Evolutionary conservation across 1,284 basidiomycete species (phyloP).

Genomic region (Trichosporon sp.): DNA sequence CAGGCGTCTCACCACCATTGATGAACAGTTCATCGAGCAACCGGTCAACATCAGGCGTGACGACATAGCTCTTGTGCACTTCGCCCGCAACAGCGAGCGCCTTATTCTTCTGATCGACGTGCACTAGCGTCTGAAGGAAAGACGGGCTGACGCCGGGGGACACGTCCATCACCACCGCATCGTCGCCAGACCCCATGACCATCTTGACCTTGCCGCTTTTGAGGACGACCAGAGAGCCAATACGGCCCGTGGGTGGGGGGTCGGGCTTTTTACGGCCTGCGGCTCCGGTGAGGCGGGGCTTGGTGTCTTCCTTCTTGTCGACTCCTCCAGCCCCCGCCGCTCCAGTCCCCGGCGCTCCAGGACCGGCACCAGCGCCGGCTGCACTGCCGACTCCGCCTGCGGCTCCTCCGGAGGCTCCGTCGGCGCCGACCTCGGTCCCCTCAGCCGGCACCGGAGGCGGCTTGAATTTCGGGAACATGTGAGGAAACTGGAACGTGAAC

Average conservation of each 20-base stretch:
- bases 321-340: too few relatives aligned
- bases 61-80: slow-evolving; percentile 75
- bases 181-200: slow-evolving; percentile 70
- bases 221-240: slow-evolving; percentile 76
- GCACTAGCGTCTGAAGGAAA: slow-evolving; percentile 81
- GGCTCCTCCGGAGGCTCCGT: too few relatives aligned
- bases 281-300: slow-evolving; percentile 28
- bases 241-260: slow-evolving; percentile 62
- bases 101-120: slow-evolving; percentile 61
- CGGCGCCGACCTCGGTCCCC: slow-evolving; percentile 16
- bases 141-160: slow-evolving; percentile 76
- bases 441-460: background rate
- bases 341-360: too few relatives aligned
- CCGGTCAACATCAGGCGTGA: slow-evolving; percentile 75
- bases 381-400: background rate
- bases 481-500: slow-evolving; percentile 89
- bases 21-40: slow-evolving; percentile 65
- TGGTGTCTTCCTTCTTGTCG: slow-evolving; percentile 23
- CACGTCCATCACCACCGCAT: slow-evolving; percentile 78
- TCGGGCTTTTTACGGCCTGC: slow-evolving; percentile 30
- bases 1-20: slow-evolving; percentile 42
- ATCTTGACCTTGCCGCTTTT: slow-evolving; percentile 81
- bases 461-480: slow-evolving; percentile 74
- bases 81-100: slow-evolving; percentile 69
- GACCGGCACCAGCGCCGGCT: slow-evolving; percentile 2